Conservation (phyloP, 768 basidiomycete species). For the Collybia sp. region DNA sequence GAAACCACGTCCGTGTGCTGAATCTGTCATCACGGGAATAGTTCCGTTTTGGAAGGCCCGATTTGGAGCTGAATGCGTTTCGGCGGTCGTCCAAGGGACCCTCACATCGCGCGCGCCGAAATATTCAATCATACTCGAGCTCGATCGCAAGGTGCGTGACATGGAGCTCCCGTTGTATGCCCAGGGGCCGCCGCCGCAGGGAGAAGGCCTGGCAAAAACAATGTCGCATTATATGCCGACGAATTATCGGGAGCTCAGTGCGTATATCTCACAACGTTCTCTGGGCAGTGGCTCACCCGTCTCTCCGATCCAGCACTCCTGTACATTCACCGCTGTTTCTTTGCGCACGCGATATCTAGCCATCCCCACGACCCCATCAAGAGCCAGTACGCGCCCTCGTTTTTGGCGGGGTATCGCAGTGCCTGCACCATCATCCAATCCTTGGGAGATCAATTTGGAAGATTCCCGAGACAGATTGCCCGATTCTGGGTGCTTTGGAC, state of each 20-base stretch:
- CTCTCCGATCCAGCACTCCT: constrained; percentile 44
- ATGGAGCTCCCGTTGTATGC: constrained; percentile 66
- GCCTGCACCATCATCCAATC: constrained; percentile 54
- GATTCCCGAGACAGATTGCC: constrained; percentile 54
- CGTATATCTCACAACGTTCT: constrained; percentile 16
- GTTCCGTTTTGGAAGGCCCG: constrained; percentile 70
- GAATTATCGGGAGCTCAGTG: constrained; percentile 70
- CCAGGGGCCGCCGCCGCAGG: constrained; percentile 41
- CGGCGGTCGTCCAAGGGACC: constrained; percentile 64
- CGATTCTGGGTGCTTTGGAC: constrained; percentile 75
- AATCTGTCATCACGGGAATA: constrained; percentile 13
- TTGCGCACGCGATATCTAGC: constrained; percentile 66
- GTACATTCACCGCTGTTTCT: constrained; percentile 74
- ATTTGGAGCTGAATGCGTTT: constrained; percentile 61
- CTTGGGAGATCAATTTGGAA: constrained; percentile 40
- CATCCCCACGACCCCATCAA: constrained; percentile 64
- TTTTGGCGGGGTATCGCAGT: constrained; percentile 63
- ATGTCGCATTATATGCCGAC: constrained; percentile 76
- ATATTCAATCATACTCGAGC: constrained; percentile 57
- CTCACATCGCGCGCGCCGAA: constrained; percentile 61
- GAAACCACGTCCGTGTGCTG: too few relatives aligned
- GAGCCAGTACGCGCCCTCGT: constrained; percentile 62
- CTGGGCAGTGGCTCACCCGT: not conserved
- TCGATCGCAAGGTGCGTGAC: constrained; percentile 65
- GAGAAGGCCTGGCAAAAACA: constrained; percentile 49